Conservation (phyloP, 2,329 filamentous ascomycete species). For the Fusarium bulbicola region DNA sequence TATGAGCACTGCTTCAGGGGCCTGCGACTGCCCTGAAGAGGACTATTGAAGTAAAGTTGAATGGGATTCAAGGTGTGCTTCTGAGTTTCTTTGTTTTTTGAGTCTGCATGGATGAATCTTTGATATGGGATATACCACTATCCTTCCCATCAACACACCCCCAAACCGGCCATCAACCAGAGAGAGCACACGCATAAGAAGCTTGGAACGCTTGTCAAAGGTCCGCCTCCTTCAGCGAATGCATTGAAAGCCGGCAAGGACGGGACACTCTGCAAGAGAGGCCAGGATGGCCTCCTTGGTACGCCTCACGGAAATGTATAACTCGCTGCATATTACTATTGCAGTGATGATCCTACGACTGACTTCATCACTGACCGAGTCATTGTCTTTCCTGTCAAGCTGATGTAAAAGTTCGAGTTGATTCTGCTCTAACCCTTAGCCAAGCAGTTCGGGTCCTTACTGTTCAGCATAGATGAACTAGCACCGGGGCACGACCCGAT, state of each 20-base stretch:
- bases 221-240: neutral
- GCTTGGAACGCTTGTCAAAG: neutral
- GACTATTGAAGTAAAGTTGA: neutral
- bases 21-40: neutral
- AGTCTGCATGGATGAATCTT: neutral
- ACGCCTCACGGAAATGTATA: neutral
- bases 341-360: neutral
- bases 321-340: neutral
- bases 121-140: neutral
- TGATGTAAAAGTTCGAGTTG: neutral
- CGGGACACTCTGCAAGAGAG: neutral
- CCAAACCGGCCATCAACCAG: neutral
- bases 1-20: neutral
- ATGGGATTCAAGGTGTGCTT: neutral
- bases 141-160: neutral
- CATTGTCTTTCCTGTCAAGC: neutral
- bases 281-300: neutral
- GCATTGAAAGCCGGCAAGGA: neutral
- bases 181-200: neutral
- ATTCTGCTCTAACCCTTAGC: neutral
- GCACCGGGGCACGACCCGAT: neutral
- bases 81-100: neutral
- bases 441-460: neutral
- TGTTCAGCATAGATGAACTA: neutral
- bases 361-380: neutral